Evolutionary conservation across 345 rosid genomes (phyloP), one percentile per base, ranked within the genome.

Genomic region (Iberis pinnata): DNA sequence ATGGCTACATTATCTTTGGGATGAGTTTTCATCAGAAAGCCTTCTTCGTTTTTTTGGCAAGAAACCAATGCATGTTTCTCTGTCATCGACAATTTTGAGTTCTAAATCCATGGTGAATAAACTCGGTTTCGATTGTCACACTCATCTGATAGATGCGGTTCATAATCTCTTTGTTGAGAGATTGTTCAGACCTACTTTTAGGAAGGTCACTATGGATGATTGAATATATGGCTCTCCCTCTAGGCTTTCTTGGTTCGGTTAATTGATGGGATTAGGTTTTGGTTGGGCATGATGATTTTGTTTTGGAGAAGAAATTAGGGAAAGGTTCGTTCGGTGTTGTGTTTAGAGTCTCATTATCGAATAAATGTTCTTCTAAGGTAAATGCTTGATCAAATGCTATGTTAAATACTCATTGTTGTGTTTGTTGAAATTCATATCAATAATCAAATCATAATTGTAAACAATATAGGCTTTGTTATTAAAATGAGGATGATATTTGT

Each of bases 301-400:
- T 84, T 71, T 43, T 88, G 70, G 98, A 96, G 71, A 92, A 85
- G 84, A 88, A 92, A 72, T 66, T 92, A 61, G 98, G 98, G 0
- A 96, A 92, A 69, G 98, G 96, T 49, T 84, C 98, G 29, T 92
- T 92, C 57, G 98, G 96, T 59, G 89, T 77, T 9, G 98, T 92
- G 0, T 92, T 84, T 61, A 80, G 70, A 69, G 95, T 49, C 41
- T 84, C 96, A 1, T 62, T 64, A 48, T 63, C 86, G 8, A 76
- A 79, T 60, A 84, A 80, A 65, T 78, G 90, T 69, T 61, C 82
- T 69, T 73, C 82, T 32, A 80, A 81, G 80, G 96, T 87, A 72
- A 49, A 13, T 4, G 12, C 27, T 31, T 15, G 16, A 25, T 43
- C 35, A 13, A 38, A 5, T 58, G 42, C 20, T 43, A 38, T 47